Evolutionary conservation across 441 rosid species (phyloP).

Genomic region (Populus trichocarpa): DNA sequence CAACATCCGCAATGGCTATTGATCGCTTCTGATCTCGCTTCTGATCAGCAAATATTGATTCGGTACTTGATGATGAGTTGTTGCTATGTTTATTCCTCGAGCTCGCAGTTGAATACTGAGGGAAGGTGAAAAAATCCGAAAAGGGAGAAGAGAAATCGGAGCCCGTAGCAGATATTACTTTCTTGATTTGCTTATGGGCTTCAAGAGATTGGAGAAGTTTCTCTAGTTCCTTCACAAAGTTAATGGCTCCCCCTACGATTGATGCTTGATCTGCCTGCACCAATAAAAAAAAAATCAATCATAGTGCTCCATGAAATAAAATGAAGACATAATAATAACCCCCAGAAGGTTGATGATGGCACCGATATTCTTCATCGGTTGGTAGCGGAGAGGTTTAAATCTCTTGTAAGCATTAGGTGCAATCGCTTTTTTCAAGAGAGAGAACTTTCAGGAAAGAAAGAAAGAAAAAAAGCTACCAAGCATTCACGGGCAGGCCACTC

Average conservation of each 20-base stretch:
- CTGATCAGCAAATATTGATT: conserved; percentile 3
- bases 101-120: conserved; percentile 41
- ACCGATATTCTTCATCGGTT: background rate
- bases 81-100: background rate
- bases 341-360: background rate
- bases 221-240: conserved; percentile 59
- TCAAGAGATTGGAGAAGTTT: conserved; percentile 45
- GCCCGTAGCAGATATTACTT: conserved; percentile 4
- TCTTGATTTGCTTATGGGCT: conserved; percentile 24
- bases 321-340: background rate
- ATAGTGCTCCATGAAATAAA: background rate
- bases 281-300: background rate
- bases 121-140: conserved; percentile 47
- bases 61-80: conserved; percentile 1
- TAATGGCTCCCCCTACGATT: conserved; percentile 60
- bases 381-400: too few species aligned
- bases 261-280: conserved; percentile 67
- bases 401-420: too few species aligned
- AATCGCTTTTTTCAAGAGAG: too few species aligned
- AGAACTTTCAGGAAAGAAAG: too few species aligned
- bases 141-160: conserved; percentile 22
- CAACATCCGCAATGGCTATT: conserved; percentile 40
- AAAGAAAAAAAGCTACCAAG: background rate
- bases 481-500: background rate
- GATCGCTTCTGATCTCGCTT: conserved; percentile 15